Evolutionary conservation across 345 rosid species (phyloP), one percentile per base, ranked within the genome.

Genomic region (Eucalyptus curtisii): DNA sequence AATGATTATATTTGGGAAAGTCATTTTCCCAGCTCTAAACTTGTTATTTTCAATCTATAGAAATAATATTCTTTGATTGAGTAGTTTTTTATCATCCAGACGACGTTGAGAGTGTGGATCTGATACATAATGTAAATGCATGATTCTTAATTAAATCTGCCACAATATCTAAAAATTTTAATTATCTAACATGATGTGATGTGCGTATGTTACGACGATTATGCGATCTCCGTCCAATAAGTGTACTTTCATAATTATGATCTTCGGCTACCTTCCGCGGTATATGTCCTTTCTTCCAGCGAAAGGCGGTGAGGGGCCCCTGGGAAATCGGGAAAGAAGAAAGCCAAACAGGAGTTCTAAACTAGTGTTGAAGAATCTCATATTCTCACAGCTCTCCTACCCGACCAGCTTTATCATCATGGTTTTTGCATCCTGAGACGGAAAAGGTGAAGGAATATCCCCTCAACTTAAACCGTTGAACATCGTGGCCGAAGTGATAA

Each of bases 211-310:
- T 10, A 55, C 6, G 30, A 55, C 3, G 30, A 55, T 55, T 24
- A 24, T 25, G 30, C 13, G 30, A 55, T 55, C 61, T 55, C 61
- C 61, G 3, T 55, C 61, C 30, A 55, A 27, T 30, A 13, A 13
- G 68, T 61, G 12, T 30, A 61, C 17, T 61, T 61, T 61, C 8
- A 1, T 61, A 30, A 3, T 7, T 33, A 42, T 87, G 37, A 88
- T 88, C 3, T 84, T 22, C 50, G 90, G 92, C 92, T 90, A 91
- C 50, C 93, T 93, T 66, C 93, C 93, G 19, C 95, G 92, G 3
- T 90, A 93, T 47, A 88, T 92, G 7, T 89, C 91, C 5, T 92
- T 90, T 59, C 25, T 88, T 10, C 90, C 86, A 3, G 59, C 37
- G 44, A 91, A 49, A 14, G 50, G 55, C 6, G 88, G 87, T 10